Evolutionary conservation across 768 basidiomycete species (phyloP).

Genomic region (Steccherinum ochraceum): DNA sequence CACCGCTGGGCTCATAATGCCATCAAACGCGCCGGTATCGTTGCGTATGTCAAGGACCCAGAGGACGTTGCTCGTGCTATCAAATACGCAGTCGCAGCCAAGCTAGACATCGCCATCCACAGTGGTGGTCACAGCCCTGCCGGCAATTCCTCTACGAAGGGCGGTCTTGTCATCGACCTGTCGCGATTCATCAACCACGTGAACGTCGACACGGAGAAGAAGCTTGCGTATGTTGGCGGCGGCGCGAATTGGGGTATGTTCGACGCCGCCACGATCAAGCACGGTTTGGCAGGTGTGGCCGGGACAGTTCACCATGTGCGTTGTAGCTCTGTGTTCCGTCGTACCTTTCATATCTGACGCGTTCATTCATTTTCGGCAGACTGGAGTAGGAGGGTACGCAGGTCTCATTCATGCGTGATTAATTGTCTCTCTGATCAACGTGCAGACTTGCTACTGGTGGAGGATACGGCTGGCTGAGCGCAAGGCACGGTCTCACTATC

Average conservation of each 20-base stretch:
- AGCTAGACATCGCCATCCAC: slow-evolving; percentile 33
- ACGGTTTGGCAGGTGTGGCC: slow-evolving; percentile 43
- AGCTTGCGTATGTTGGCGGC: slow-evolving; percentile 36
- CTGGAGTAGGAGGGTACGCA: slow-evolving; percentile 41
- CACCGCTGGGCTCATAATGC: slow-evolving; percentile 40
- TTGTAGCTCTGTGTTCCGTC: not conserved
- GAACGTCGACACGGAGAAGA: slow-evolving; percentile 31
- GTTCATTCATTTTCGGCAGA: slow-evolving; percentile 19
- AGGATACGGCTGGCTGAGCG: slow-evolving; percentile 45
- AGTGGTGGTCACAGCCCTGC: slow-evolving; percentile 43
- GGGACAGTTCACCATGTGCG: slow-evolving; percentile 48
- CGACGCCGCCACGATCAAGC: slow-evolving; percentile 34
- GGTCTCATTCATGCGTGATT: not conserved
- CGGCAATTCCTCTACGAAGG: slow-evolving; percentile 39
- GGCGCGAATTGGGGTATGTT: slow-evolving; percentile 45
- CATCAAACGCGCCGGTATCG: slow-evolving; percentile 31
- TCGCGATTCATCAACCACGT: slow-evolving; percentile 33
- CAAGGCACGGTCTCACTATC: slow-evolving; percentile 30
- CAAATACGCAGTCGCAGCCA: slow-evolving; percentile 27
- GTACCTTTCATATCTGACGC: not conserved
- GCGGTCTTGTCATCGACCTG: slow-evolving; percentile 47
- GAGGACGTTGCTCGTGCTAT: slow-evolving; percentile 34
- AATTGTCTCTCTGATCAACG: slow-evolving; percentile 1
- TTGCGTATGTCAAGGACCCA: slow-evolving; percentile 37
- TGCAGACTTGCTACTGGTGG: slow-evolving; percentile 41